A percentile compares a stretch with the other conserved stretches of the same genome.
These are phyloP conservation scores for Alternaria conjuncta DNA, from an alignment of 2,329 filamentous ascomycete species.

Conservation along the genomic window DNA sequence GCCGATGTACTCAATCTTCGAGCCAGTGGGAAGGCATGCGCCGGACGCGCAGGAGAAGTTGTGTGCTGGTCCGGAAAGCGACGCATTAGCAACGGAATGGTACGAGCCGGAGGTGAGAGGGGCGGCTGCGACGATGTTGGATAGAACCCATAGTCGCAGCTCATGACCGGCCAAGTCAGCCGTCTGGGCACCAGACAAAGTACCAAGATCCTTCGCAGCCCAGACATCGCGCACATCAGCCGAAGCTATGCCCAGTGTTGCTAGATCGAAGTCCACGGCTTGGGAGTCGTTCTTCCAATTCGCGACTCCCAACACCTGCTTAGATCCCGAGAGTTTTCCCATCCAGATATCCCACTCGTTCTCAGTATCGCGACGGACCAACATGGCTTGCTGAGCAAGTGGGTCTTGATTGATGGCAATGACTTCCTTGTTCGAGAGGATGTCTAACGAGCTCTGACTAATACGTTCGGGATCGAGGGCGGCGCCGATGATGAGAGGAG, in stretches of 20 bases:
- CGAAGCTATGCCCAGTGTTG: slow-evolving; percentile 38
- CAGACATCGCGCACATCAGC: slow-evolving; percentile 48
- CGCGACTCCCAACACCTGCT: slow-evolving; percentile 45
- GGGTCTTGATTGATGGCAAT: slow-evolving; percentile 66
- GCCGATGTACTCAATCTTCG: slow-evolving; percentile 45
- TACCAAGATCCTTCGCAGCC: slow-evolving; percentile 33
- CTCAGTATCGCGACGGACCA: slow-evolving; percentile 52
- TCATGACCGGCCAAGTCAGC: slow-evolving; percentile 33
- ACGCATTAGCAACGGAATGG: slow-evolving; percentile 40
- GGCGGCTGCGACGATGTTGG: slow-evolving; percentile 31
- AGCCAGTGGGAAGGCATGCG: slow-evolving; percentile 37
- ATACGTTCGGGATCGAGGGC: slow-evolving; percentile 38
- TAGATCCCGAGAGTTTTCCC: slow-evolving; percentile 45
- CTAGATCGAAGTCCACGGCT: slow-evolving; percentile 41
- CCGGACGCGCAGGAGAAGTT: slow-evolving; percentile 28
- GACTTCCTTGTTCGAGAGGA: slow-evolving; percentile 59
- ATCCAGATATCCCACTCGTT: slow-evolving; percentile 49
- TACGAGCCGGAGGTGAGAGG: slow-evolving; percentile 30
- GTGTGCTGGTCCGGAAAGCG: slow-evolving; percentile 38
- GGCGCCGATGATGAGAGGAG: slow-evolving; percentile 53
- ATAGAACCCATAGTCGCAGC: slow-evolving; percentile 44
- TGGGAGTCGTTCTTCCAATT: slow-evolving; percentile 48
- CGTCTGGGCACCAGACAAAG: slow-evolving; percentile 19
- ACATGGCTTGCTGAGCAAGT: slow-evolving; percentile 58
- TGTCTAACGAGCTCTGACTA: slow-evolving; percentile 31